These are phyloP conservation scores for Penicillium sp. DNA, from an alignment of 2,329 filamentous ascomycete genomes.

Conservation along the genomic window DNA sequence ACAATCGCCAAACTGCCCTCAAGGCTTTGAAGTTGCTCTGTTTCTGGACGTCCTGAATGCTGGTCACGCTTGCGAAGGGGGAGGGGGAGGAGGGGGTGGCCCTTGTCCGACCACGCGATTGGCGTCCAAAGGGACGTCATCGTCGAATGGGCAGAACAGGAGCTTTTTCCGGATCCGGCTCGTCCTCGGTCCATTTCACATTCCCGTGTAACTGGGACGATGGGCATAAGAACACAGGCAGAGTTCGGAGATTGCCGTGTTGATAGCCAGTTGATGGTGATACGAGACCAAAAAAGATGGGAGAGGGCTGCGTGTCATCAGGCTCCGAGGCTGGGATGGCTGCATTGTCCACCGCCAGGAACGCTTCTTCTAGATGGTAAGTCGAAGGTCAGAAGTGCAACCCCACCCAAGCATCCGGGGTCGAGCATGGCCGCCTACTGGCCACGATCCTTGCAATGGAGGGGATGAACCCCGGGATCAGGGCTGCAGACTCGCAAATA, in stretches of 20 bases:
- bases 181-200: conserved; percentile 20
- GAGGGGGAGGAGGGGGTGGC: too few species aligned
- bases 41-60: conserved; percentile 1
- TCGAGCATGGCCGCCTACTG: conserved; percentile 10
- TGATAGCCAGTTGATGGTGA: conserved; percentile 4
- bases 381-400: conserved; percentile 25
- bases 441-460: conserved; percentile 13
- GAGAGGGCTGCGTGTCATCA: conserved; percentile 1
- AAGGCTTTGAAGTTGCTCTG: conserved; percentile 1
- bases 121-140: background rate
- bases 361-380: conserved; percentile 31
- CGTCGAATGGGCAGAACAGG: conserved; percentile 9
- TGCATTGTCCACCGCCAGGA: conserved; percentile 24
- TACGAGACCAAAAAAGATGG: conserved; percentile 6
- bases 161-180: conserved; percentile 16
- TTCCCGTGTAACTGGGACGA: conserved; percentile 16
- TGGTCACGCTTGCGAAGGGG: conserved; percentile 13
- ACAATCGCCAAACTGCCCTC: background rate
- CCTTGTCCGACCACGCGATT: conserved; percentile 20
- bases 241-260: conserved; percentile 23
- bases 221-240: background rate
- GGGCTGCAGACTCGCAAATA: conserved; percentile 15
- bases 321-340: conserved; percentile 8
- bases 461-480: conserved; percentile 15
- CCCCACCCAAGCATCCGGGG: conserved; percentile 25